These are phyloP conservation scores for Wickerhamomyces bisporus DNA, from an alignment of 805 yeast genomes.

Conservation along the genomic window DNA sequence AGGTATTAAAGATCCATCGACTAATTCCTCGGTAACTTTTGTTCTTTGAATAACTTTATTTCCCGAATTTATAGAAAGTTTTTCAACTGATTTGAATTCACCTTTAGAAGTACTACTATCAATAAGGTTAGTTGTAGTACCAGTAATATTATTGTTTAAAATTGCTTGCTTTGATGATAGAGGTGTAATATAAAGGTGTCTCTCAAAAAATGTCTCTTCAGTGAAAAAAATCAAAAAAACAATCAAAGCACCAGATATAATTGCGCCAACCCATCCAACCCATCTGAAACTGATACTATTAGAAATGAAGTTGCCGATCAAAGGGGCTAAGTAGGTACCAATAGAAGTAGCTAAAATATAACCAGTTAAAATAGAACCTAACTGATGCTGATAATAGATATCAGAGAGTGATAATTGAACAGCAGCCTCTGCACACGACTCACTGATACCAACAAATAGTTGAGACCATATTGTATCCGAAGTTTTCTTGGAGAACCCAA, in stretches of 20 bases:
- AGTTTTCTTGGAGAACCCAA: conserved; percentile 48
- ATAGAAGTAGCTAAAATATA: conserved; percentile 72
- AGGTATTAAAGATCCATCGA: conserved; percentile 38
- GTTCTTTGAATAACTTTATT: neutral
- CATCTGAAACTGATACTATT: conserved; percentile 62
- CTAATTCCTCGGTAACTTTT: conserved; percentile 19
- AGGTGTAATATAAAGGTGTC: conserved; percentile 37
- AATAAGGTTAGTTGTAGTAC: too few relatives aligned
- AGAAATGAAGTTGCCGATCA: conserved; percentile 70
- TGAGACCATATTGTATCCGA: conserved; percentile 73
- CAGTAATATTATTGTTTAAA: conserved; percentile 13
- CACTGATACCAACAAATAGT: conserved; percentile 74
- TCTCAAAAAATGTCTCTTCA: conserved; percentile 68
- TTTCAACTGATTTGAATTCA: conserved; percentile 11
- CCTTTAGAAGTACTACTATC: too few relatives aligned
- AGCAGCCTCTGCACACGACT: conserved; percentile 71
- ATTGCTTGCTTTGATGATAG: conserved; percentile 18
- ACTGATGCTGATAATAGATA: conserved; percentile 71
- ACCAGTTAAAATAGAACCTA: conserved; percentile 65
- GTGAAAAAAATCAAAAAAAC: conserved; percentile 51
- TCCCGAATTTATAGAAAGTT: conserved; percentile 9
- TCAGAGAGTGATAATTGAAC: conserved; percentile 67
- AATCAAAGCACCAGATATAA: conserved; percentile 56
- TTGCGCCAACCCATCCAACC: conserved; percentile 69
- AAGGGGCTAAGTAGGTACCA: conserved; percentile 76